Evolutionary conservation across 805 yeast genomes (phyloP), one percentile per base, ranked within the genome.

Genomic region (Candida ipomoeae): DNA sequence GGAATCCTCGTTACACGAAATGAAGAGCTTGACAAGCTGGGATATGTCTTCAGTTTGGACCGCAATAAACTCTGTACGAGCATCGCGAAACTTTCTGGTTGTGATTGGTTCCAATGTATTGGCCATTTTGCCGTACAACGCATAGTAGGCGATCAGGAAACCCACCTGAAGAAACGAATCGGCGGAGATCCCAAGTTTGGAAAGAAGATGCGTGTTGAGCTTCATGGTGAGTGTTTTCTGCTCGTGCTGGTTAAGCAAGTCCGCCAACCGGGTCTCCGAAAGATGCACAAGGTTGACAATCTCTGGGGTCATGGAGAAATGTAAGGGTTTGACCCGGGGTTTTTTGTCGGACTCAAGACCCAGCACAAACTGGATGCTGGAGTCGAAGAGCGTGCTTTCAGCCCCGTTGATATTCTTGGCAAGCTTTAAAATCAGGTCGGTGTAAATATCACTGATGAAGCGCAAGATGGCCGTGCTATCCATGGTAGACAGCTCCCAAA

Each of bases 31-130:
- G 47, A 85, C 85, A 52, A 79, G 68, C 54, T 74, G 68, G 46
- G 75, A 62, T 50, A 80, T 67, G 23, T 66, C 55, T 17, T 80
- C 83, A 56, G 77, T 80, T 59, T 85, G 92, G 38, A 85, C 73
- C 21, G 87, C 80, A 39, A 85, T 73, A 20, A 85, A 75, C 54
- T 85, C 89, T 0, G 90, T 84, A 57, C 95, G 76, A 5, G 90
- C 76, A 62, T 83, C 83, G 53, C 73, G 74, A 65, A 85, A 87
- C 52, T 74, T 74, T 52, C 95, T 72, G 1, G 91, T 86, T 5
- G 90, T 82, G 26, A 81, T 77, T 3, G 84, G 84, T 49, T 81
- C 82, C 45, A 83, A 74, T 2, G 76, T 71, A 56, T 73, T 73
- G 17, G 68, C 72, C 50, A 77, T 58, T 51, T 70, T 74, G 2